Evolutionary conservation across 2,329 filamentous ascomycete genomes (phyloP).

Genomic region (Lasiodiplodia citricola): DNA sequence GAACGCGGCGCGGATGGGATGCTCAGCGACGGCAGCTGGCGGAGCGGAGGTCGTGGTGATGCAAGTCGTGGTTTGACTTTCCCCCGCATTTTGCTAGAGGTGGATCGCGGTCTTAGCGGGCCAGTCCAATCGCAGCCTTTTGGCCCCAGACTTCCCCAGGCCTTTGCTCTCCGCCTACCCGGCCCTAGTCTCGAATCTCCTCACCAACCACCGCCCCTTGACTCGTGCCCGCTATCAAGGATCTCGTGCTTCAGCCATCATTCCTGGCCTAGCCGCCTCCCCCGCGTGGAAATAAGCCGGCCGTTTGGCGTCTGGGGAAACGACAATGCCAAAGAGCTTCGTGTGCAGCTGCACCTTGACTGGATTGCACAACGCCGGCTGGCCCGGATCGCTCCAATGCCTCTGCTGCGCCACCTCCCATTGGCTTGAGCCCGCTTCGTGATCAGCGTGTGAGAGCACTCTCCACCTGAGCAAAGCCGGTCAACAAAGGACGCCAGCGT

Average conservation of each 20-base stretch:
- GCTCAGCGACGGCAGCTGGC: background rate
- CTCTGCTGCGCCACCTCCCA: background rate
- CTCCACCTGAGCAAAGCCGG: slow-evolving; percentile 1
- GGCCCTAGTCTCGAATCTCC: slow-evolving; percentile 2
- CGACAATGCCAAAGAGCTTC: background rate
- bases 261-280: slow-evolving; percentile 11
- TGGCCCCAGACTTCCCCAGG: slow-evolving; percentile 6
- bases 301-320: slow-evolving; percentile 21
- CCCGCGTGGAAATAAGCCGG: slow-evolving; percentile 24
- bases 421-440: slow-evolving; percentile 2
- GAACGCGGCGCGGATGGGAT: background rate
- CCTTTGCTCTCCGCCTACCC: slow-evolving; percentile 18
- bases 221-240: slow-evolving; percentile 8
- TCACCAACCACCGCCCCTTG: slow-evolving; percentile 12
- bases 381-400: slow-evolving; percentile 5
- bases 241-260: slow-evolving; percentile 10
- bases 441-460: slow-evolving; percentile 3
- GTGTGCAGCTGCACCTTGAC: slow-evolving; percentile 8
- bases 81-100: slow-evolving; percentile 17
- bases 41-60: slow-evolving; percentile 1
- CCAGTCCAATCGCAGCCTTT: background rate
- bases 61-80: background rate
- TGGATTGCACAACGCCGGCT: background rate
- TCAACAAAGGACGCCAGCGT: slow-evolving; percentile 8
- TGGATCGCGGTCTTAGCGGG: slow-evolving; percentile 6